Evolutionary conservation across 176 grass and related monocot species (phyloP).

Genomic region (Sorghum bicolor): DNA sequence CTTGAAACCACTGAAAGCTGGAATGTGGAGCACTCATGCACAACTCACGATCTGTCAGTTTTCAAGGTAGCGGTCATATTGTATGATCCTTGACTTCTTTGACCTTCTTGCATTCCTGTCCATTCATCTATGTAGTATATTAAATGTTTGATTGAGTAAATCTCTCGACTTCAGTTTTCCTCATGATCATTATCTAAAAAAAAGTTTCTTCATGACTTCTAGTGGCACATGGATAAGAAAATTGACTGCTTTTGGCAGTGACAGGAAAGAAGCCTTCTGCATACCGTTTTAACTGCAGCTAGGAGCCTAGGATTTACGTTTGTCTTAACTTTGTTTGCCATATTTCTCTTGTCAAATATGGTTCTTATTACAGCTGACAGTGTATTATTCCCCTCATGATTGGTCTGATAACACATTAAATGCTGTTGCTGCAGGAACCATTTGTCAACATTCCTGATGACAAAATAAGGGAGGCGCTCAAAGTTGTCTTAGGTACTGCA

Average conservation of each 20-base stretch:
- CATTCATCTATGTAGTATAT: neutral
- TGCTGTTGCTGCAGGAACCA: slow-evolving; percentile 51
- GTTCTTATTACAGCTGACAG: neutral
- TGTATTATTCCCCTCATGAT: neutral
- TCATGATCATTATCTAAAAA: neutral
- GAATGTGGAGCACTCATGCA: neutral
- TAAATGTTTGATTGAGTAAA: slow-evolving; percentile 9
- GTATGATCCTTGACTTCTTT: slow-evolving; percentile 10
- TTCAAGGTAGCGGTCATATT: neutral
- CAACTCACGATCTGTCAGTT: neutral
- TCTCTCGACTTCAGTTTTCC: neutral
- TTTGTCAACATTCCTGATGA: slow-evolving; percentile 60
- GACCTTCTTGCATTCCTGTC: slow-evolving; percentile 12
- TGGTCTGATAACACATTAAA: slow-evolving; percentile 6
- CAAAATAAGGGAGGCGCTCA: slow-evolving; percentile 63
- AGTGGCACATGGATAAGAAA: neutral
- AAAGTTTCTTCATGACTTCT: neutral
- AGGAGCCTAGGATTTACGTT: neutral
- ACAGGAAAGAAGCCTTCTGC: neutral
- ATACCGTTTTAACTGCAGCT: neutral
- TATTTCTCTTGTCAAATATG: neutral
- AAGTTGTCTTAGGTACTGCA: slow-evolving; percentile 72
- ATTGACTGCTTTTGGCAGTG: neutral
- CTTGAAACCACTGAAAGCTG: slow-evolving; percentile 6
- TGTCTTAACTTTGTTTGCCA: neutral